phyloP scores from a whole-genome alignment of 2,329 filamentous ascomycete species.

The Trematosphaeria pertusa region DNA sequence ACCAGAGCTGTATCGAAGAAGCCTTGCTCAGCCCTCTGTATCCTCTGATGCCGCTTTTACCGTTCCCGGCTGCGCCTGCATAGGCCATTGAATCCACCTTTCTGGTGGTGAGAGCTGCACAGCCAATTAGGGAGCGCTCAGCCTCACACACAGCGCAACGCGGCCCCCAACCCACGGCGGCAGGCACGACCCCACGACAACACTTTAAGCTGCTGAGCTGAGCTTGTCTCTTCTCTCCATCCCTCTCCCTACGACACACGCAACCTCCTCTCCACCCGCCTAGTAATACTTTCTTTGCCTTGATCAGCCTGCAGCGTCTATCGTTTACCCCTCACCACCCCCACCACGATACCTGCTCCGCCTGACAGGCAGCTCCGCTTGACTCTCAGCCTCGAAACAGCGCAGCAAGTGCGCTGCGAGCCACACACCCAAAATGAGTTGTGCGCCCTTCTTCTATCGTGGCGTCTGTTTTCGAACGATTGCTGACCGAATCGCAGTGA shows the following conservation, averaged over 20 bases:
- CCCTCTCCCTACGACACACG: not conserved
- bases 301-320: slow-evolving; percentile 25
- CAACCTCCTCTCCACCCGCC: not conserved
- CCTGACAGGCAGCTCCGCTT: slow-evolving; percentile 37
- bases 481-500: slow-evolving; percentile 62
- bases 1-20: no score
- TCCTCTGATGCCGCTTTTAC: no score
- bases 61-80: no score
- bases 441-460: slow-evolving; percentile 21
- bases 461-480: slow-evolving; percentile 20
- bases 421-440: slow-evolving; percentile 44
- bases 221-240: not conserved
- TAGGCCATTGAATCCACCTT: no score
- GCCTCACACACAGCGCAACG: slow-evolving; percentile 4
- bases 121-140: slow-evolving; percentile 1
- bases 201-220: no score
- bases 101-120: no score
- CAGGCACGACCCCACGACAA: not conserved
- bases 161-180: slow-evolving; percentile 5
- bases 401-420: slow-evolving; percentile 36
- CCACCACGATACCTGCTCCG: slow-evolving; percentile 35
- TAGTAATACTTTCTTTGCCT: slow-evolving; percentile 13
- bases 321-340: slow-evolving; percentile 38
- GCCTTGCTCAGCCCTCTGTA: no score
- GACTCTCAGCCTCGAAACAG: slow-evolving; percentile 39